phyloP scores from a whole-genome alignment of 768 basidiomycete species.

The Auricularia heimuer region DNA sequence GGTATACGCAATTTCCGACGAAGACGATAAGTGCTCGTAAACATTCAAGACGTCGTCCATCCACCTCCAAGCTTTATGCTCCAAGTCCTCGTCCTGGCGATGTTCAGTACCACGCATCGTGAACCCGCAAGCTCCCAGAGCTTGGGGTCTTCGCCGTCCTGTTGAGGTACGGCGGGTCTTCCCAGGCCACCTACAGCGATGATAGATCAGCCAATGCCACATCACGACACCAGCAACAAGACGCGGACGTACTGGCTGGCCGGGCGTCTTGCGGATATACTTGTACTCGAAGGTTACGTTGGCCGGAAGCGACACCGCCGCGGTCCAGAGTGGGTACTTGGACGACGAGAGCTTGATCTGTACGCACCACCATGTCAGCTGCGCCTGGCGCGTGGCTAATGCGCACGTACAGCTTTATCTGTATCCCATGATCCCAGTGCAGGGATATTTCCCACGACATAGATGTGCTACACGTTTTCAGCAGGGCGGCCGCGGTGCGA shows the following conservation, averaged over 20 bases:
- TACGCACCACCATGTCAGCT: background rate
- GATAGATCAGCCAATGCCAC: no score
- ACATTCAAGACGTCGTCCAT: no score
- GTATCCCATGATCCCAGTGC: slow-evolving; percentile 47
- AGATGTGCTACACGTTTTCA: slow-evolving; percentile 38
- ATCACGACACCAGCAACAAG: no score
- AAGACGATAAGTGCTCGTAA: no score
- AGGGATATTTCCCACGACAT: slow-evolving; percentile 46
- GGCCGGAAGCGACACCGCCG: slow-evolving; percentile 38
- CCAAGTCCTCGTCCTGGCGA: background rate
- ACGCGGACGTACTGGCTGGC: no score
- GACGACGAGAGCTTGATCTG: slow-evolving; percentile 44
- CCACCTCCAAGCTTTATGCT: no score
- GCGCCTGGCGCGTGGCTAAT: background rate
- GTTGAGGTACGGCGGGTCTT: background rate
- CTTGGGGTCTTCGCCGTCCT: background rate
- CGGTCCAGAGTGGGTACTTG: slow-evolving; percentile 45
- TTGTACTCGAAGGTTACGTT: slow-evolving; percentile 47
- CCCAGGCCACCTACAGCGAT: background rate
- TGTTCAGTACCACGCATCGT: background rate
- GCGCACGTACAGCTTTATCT: slow-evolving; percentile 30
- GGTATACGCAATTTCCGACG: no score
- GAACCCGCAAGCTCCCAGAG: background rate
- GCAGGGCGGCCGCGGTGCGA: background rate
- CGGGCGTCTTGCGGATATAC: slow-evolving; percentile 39